Evolutionary conservation across 768 basidiomycete genomes (phyloP), one percentile per base, ranked within the genome.

Genomic region (Phanerochaete sordida): DNA sequence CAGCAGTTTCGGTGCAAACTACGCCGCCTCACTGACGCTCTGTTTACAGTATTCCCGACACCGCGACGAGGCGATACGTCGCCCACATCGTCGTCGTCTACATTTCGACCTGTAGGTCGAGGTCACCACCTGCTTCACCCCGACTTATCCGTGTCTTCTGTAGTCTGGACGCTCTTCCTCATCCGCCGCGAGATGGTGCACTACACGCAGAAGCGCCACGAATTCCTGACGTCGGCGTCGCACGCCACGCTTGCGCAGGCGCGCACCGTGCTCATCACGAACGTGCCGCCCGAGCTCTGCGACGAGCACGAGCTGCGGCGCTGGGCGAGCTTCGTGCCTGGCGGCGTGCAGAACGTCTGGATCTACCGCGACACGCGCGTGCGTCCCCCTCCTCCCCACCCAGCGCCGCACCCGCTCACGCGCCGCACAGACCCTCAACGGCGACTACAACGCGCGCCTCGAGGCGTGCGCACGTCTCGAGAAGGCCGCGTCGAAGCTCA

Each of bases 291-390:
- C 37, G 79, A 83, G 57, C 69, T 82, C n/a, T 77, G 75, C 13
- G 79, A 75, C 48, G 82, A 83, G 64, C 70, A 74, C 27, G 76
- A 77, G 43, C 69, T 84, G 21, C 70, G 76, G 26, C 79, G 77
- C 45, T 82, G 86, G 62, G 82, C 83, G 30, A 81, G 80, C 60
- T 85, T 85, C 64, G 79, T 88, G 1, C 88, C 88, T 1, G 88
- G 88, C 13, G 87, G 87, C 0, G 79, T 88, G 21, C 81, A 84
- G 65, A 76, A 80, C 50, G 80, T 90, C 33, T 91, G 88, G 88
- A 72, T 89, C 49, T 84, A 85, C 62, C 75, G 85, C 59, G 84
- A 79, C 62, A 80, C 79, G 3, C 76, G 66, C 58, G 63, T 63
- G 1, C 5, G 64, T 57, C 24, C n/a, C 26, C 5, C 19, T 21